Evolutionary conservation across 2,329 filamentous ascomycete species (phyloP).

Genomic region (Aspergillus sergii): DNA sequence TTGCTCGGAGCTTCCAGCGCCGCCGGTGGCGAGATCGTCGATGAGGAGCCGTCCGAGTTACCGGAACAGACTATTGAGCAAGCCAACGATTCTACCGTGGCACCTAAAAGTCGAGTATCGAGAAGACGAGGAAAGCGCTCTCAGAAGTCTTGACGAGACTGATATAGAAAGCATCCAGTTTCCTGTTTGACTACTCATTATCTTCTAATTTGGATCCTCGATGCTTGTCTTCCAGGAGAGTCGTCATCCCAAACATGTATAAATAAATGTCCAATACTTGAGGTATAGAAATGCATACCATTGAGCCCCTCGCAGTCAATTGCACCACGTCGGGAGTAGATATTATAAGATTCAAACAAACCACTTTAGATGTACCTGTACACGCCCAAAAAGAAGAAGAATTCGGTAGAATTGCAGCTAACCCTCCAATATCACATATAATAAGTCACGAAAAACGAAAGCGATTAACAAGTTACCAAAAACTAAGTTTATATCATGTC

Average conservation of each 20-base stretch:
- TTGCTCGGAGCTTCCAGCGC: constrained; percentile 25
- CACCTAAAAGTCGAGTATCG: constrained; percentile 23
- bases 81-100: constrained; percentile 27
- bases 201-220: neutral
- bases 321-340: neutral
- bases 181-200: neutral
- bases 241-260: neutral
- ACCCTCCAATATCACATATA: constrained; percentile 18
- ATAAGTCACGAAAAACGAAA: constrained; percentile 1
- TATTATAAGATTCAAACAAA: neutral
- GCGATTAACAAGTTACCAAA: constrained; percentile 12
- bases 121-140: constrained; percentile 33
- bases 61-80: constrained; percentile 26
- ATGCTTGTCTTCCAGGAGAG: neutral
- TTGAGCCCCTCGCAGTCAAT: neutral
- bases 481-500: constrained; percentile 16
- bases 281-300: neutral
- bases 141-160: constrained; percentile 27
- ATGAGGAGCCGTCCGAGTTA: constrained; percentile 25
- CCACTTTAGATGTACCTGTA: neutral
- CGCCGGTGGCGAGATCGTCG: constrained; percentile 7
- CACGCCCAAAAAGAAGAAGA: neutral
- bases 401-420: constrained; percentile 14
- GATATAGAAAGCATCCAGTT: neutral
- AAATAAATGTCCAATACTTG: neutral